Evolutionary conservation across 352 stramenopile species (phyloP), one percentile per base, ranked within the genome.

Genomic region (Phytophthora cajani): DNA sequence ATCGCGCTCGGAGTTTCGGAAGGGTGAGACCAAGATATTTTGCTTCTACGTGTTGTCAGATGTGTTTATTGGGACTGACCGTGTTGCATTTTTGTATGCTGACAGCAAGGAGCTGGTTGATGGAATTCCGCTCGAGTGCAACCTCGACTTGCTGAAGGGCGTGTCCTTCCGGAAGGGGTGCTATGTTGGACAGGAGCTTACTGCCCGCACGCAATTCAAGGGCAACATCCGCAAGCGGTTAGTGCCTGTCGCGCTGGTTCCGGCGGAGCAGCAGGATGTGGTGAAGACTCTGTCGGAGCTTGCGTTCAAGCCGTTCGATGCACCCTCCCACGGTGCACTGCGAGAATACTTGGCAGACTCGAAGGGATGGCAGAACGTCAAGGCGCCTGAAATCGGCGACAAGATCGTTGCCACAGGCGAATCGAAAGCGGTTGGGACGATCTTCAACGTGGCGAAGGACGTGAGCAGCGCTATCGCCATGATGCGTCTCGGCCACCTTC

Each of bases 141-240:
- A 98, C 60, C 72, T 99, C 2, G 95, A 98, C 46, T 78, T 98
- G 36, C 72, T 98, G 38, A 77, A 88, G 52, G 92, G 89, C 33
- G 89, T 98, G 36, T 95, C 82, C 14, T 99, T 98, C 75, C 79
- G 82, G 42, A 99, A 99, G 75, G 96, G 96, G 7, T 99, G 96
- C 84, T 99, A 99, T 71, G 82, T 98, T 16, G 96, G 96, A 2
- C 96, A 99, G 79, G 96, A 99, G 69, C 84, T 99, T 30, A 98
- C 92, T 1, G 95, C 96, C 25, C 82, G 96, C 33, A 98, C 96
- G 40, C 93, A 98, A 62, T 98, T 98, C 72, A 96, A 96, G 68
- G 89, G 88, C 46, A 95, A 89, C 66, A 87, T 96, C 11, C 85
- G 89, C 25, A 96, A 96, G 69, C 84, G 89, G 38, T 80, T 93